Evolutionary conservation across 202 grass and related monocot species (phyloP).

Genomic region (Saccharum hybrid): DNA sequence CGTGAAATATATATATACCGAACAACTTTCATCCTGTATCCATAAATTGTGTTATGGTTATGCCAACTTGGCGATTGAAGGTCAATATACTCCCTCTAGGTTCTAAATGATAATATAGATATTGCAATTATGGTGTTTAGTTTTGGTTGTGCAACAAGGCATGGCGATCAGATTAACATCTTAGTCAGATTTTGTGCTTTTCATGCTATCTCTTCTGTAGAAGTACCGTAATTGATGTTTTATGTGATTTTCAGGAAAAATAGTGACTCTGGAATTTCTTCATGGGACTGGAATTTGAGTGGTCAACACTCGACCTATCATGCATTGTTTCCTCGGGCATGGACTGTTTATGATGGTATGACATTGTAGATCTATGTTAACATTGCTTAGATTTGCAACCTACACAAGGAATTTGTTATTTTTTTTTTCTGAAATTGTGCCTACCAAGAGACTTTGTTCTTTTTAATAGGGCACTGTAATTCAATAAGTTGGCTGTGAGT

Average conservation of each 20-base stretch:
- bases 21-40: conserved; percentile 23
- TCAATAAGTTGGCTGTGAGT: not conserved
- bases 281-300: conserved; percentile 97
- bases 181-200: conserved; percentile 24
- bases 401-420: not conserved
- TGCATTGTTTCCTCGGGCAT: conserved; percentile 95
- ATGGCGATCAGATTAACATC: not conserved
- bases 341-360: conserved; percentile 99
- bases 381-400: conserved; percentile 17
- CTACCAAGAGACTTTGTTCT: not conserved
- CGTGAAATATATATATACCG: conserved; percentile 23
- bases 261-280: conserved; percentile 85
- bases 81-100: conserved; percentile 10
- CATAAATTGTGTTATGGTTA: conserved; percentile 24
- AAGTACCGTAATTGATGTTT: conserved; percentile 25
- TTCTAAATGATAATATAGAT: conserved; percentile 28
- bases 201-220: conserved; percentile 4
- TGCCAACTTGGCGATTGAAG: conserved; percentile 5
- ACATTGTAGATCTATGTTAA: conserved; percentile 18
- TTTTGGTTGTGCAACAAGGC: not conserved
- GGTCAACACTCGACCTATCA: conserved; percentile 99
- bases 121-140: conserved; percentile 28
- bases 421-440: not conserved
- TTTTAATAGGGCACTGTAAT: conserved; percentile 26
- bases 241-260: conserved; percentile 66